Conservation (phyloP, 345 rosid genomes). For the Litchi chinensis region DNA sequence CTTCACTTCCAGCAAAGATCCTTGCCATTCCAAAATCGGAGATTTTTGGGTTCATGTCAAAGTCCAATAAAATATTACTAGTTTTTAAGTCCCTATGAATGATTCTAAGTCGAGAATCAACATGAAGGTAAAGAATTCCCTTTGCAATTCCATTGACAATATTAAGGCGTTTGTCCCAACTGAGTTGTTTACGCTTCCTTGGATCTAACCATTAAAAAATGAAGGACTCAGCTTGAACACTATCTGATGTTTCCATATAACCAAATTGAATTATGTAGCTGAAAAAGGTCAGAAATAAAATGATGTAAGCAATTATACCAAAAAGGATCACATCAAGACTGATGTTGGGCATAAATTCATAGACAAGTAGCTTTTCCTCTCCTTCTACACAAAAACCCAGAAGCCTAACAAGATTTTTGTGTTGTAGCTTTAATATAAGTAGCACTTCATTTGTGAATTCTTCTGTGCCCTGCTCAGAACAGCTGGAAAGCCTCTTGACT, state of each 20-base stretch:
- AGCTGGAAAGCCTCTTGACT: slow-evolving; percentile 36
- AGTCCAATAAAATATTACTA: slow-evolving; percentile 53
- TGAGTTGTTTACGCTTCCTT: slow-evolving; percentile 20
- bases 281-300: neutral
- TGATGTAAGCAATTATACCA: slow-evolving; percentile 31
- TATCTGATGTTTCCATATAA: neutral
- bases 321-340: slow-evolving; percentile 46
- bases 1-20: slow-evolving; percentile 37
- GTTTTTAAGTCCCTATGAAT: slow-evolving; percentile 64
- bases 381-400: slow-evolving; percentile 49
- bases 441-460: slow-evolving; percentile 45
- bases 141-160: slow-evolving; percentile 38
- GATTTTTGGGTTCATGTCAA: slow-evolving; percentile 55
- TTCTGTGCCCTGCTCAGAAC: slow-evolving; percentile 36
- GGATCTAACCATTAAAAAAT: slow-evolving; percentile 21
- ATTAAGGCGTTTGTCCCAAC: slow-evolving; percentile 26
- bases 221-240: neutral
- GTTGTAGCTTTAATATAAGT: slow-evolving; percentile 52
- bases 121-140: slow-evolving; percentile 46
- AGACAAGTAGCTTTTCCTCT: slow-evolving; percentile 48
- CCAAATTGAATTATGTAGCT: neutral
- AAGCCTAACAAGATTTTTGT: slow-evolving; percentile 54
- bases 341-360: slow-evolving; percentile 62
- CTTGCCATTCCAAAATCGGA: slow-evolving; percentile 68
- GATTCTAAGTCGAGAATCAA: slow-evolving; percentile 55